Evolutionary conservation across 2,329 filamentous ascomycete genomes (phyloP).

Genomic region (Pestalotiopsis sp.): DNA sequence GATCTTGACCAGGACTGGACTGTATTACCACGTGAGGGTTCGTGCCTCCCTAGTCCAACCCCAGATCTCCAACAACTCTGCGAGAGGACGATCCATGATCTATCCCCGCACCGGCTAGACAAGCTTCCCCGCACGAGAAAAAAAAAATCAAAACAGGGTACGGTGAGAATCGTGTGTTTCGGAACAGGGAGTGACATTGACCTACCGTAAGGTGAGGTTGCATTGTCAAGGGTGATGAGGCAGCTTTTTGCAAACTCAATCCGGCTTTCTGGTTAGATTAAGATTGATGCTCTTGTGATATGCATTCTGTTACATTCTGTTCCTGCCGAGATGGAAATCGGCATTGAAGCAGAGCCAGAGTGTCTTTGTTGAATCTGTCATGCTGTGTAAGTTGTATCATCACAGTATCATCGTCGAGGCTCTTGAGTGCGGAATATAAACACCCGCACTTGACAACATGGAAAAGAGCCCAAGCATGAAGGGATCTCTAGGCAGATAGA

Average conservation of each 20-base stretch:
- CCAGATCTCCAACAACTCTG: constrained; percentile 3
- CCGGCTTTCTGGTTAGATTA: not conserved
- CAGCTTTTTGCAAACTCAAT: not conserved
- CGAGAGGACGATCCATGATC: constrained; percentile 1
- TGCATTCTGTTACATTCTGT: too few species aligned
- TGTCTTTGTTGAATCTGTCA: too few species aligned
- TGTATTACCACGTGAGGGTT: not conserved
- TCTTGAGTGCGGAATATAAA: too few species aligned
- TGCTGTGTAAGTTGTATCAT: too few species aligned
- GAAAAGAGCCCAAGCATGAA: too few species aligned
- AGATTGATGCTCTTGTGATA: not conserved
- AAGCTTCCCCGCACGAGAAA: constrained; percentile 10
- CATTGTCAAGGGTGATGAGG: not conserved
- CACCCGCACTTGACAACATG: too few species aligned
- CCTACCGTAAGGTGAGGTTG: not conserved
- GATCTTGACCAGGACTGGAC: not conserved
- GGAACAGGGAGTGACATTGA: not conserved
- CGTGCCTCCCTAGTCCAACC: not conserved
- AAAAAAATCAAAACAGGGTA: not conserved
- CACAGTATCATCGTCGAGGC: too few species aligned
- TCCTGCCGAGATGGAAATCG: too few species aligned
- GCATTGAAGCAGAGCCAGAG: too few species aligned
- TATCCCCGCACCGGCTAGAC: constrained; percentile 7
- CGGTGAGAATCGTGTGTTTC: not conserved
- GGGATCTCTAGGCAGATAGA: too few species aligned